A percentile compares a stretch with the other conserved stretches of the same genome.
Conservation (phyloP, 176 grass and related monocot genomes). For the Cenchrus fungigraminus region DNA sequence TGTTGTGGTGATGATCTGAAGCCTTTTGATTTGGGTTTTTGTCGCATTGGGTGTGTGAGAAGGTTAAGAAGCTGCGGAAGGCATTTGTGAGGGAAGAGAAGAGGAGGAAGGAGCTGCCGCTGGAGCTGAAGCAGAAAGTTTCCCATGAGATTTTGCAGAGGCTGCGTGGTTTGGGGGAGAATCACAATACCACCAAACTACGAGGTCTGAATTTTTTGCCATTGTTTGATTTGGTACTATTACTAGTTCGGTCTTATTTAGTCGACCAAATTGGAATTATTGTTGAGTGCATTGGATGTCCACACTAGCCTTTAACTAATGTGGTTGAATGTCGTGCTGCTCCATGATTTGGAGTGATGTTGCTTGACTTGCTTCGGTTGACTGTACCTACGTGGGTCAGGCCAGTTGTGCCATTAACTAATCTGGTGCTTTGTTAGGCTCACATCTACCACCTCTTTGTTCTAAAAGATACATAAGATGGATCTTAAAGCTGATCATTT, state of each 20-base stretch:
- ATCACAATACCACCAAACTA: slow-evolving; percentile 47
- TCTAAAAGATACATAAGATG: background rate
- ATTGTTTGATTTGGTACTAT: background rate
- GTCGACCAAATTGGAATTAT: slow-evolving; percentile 2
- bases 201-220: slow-evolving; percentile 41
- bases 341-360: background rate
- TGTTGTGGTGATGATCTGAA: background rate
- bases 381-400: background rate
- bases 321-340: background rate
- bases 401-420: slow-evolving; percentile 10
- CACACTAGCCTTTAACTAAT: background rate
- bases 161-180: slow-evolving; percentile 51
- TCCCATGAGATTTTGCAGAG: slow-evolving; percentile 63
- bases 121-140: slow-evolving; percentile 64
- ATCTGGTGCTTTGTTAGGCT: slow-evolving; percentile 2
- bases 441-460: background rate
- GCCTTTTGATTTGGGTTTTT: background rate
- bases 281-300: slow-evolving; percentile 6
- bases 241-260: background rate
- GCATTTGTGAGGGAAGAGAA: slow-evolving; percentile 54
- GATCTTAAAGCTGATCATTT: background rate
- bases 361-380: background rate
- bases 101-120: slow-evolving; percentile 53
- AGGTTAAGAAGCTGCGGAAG: slow-evolving; percentile 67
- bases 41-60: slow-evolving; percentile 5